Evolutionary conservation across 441 rosid genomes (phyloP).

Genomic region (Macaranga tanarius): DNA sequence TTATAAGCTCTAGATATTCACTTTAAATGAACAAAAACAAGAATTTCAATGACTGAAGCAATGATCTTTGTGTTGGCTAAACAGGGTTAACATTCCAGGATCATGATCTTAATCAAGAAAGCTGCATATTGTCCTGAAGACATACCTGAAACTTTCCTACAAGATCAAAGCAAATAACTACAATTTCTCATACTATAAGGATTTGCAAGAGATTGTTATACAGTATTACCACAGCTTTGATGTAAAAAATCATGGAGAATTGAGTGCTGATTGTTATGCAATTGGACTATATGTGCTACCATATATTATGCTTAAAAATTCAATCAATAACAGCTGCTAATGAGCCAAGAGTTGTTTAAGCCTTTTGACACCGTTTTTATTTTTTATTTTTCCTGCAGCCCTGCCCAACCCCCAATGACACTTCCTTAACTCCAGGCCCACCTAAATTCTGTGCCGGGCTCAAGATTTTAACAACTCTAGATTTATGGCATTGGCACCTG

Average conservation of each 20-base stretch:
- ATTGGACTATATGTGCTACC: no score
- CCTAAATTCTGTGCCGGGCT: no score
- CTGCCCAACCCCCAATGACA: no score
- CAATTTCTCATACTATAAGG: background rate
- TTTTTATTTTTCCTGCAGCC: no score
- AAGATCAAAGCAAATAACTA: background rate
- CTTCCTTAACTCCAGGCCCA: no score
- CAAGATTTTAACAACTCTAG: no score
- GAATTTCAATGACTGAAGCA: background rate
- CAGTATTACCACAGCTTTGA: background rate
- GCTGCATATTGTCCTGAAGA: background rate
- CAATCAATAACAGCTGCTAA: no score
- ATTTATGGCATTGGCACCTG: no score
- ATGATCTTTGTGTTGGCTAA: background rate
- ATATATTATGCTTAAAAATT: no score
- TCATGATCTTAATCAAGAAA: background rate
- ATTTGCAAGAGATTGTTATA: background rate
- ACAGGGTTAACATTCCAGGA: constrained; percentile 26
- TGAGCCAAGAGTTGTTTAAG: no score
- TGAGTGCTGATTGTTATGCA: no score
- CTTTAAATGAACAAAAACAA: background rate
- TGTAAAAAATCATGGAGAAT: background rate
- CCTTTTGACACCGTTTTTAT: no score
- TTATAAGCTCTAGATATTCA: background rate
- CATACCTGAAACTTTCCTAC: background rate